Evolutionary conservation across 2,329 filamentous ascomycete genomes (phyloP), one percentile per base, ranked within the genome.

Genomic region (Penicillium sp.): DNA sequence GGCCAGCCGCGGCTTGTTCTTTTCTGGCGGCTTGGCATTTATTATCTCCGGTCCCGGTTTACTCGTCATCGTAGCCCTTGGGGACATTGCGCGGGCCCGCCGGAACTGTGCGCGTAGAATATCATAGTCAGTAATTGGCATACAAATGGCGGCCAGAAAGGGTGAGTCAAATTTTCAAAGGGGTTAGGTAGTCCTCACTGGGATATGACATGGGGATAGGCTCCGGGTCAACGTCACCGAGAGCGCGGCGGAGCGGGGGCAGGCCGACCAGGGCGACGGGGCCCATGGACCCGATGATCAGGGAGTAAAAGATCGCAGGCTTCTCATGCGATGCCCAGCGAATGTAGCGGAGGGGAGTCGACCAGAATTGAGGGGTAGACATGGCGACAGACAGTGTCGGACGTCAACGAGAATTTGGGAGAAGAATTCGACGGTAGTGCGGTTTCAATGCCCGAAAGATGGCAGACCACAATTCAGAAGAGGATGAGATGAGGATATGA

Each of bases 181-280:
- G 15, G 16, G 16, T 14, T 6, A 34, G 31, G 33, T 17, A 14
- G n/a, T 20, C 79, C 87, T 66, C 79, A 97, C 91, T 80, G 45
- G 93, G 93, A 75, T 97, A 98, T 64, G 89, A 94, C 67, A 90
- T 72, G 20, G 93, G 93, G 51, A 97, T 82, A 41, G 75, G 79
- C 50, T 79, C 72, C 49, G 84, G 78, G 56, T 82, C 78, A 55
- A 81, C 71, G 64, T 95, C 88, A 56, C 90, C 90, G 41, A 94
- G 68, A 50, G 72, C 75, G 48, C 74, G 71, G 65, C 90, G 76
- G 54, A 94, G 73, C 33, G 87, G 85, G 29, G 90, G 89, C 1
- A 87, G 83, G 41, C 78, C 74, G 44, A 84, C 66, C 49, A 94
- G 72, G 42, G 79, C 71, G 41, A 86, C 67, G 23, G 91, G 93